Percentiles rank a stretch among this genome's conserved stretches.
These are phyloP conservation scores for Salvia miltiorrhiza DNA, from an alignment of 257 asterid species.

Conservation along the genomic window DNA sequence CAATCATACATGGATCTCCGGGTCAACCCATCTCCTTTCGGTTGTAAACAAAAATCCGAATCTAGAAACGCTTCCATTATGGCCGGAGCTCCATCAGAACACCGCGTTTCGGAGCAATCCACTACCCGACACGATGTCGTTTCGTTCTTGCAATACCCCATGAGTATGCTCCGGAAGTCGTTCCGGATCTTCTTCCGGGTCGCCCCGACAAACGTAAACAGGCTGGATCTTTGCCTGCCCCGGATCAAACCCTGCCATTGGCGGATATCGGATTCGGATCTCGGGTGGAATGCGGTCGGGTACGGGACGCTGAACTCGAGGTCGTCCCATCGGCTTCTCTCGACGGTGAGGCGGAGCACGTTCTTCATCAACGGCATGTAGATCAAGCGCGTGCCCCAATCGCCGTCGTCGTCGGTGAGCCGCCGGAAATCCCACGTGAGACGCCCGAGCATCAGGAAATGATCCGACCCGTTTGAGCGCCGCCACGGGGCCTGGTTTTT, in stretches of 20 bases:
- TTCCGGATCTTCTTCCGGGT: conserved; percentile 46
- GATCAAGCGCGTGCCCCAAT: conserved; percentile 55
- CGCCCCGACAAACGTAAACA: conserved; percentile 56
- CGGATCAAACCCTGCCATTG: conserved; percentile 42
- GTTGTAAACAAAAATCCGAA: conserved; percentile 62
- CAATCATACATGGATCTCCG: conserved; percentile 57
- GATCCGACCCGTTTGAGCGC: conserved; percentile 53
- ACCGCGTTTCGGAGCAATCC: conserved; percentile 41
- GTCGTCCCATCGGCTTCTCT: conserved; percentile 45
- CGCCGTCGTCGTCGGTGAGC: conserved; percentile 34
- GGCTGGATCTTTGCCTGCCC: conserved; percentile 22
- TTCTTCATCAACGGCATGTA: conserved; percentile 59
- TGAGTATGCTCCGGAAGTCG: conserved; percentile 47
- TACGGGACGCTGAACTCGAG: conserved; percentile 58
- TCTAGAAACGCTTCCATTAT: conserved; percentile 48
- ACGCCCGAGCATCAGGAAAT: conserved; percentile 53
- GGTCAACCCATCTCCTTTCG: conserved; percentile 60
- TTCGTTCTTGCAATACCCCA: conserved; percentile 41
- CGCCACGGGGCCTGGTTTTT: conserved; percentile 36
- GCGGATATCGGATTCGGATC: conserved; percentile 43
- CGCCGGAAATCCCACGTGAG: conserved; percentile 66
- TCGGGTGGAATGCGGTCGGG: conserved; percentile 66
- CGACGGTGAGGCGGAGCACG: conserved; percentile 43
- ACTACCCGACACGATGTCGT: conserved; percentile 29
- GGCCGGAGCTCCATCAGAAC: conserved; percentile 54